Conservation (phyloP, 192 early-diverging fungal genomes). For the Martensiomyces pterosporus region DNA sequence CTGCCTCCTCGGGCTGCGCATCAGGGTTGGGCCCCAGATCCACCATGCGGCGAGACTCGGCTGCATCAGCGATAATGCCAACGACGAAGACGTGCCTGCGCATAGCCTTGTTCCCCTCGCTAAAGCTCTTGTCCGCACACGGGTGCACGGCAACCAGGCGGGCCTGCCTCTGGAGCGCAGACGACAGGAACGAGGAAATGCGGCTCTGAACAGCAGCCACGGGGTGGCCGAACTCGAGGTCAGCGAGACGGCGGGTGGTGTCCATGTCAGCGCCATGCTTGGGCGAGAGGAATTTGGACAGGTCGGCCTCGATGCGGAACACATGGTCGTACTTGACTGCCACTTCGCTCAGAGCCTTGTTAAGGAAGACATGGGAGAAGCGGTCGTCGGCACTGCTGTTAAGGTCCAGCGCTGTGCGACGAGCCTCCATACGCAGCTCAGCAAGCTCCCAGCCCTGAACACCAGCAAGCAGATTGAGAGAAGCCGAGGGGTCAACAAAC, state of each 20-base stretch:
- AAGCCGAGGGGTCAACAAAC: slow-evolving; percentile 79
- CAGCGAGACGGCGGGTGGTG: slow-evolving; percentile 11
- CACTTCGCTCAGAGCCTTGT: slow-evolving; percentile 8
- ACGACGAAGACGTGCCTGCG: slow-evolving; percentile 54
- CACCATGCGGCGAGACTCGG: slow-evolving; percentile 65
- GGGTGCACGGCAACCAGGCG: slow-evolving; percentile 42
- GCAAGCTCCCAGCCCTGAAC: slow-evolving; percentile 61
- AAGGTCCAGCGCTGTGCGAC: slow-evolving; percentile 23
- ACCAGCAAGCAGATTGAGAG: slow-evolving; percentile 76
- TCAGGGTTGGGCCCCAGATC: slow-evolving; percentile 82
- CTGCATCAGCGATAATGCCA: slow-evolving; percentile 70
- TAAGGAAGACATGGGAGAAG: slow-evolving; percentile 35
- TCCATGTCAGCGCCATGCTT: slow-evolving; percentile 7
- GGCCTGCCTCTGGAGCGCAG: slow-evolving; percentile 19
- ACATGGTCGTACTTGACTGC: slow-evolving; percentile 31
- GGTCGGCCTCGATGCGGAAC: slow-evolving; percentile 33
- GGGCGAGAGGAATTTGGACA: slow-evolving; percentile 17
- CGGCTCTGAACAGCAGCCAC: slow-evolving; percentile 19
- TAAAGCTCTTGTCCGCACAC: slow-evolving; percentile 49
- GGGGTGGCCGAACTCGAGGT: slow-evolving; percentile 25
- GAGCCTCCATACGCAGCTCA: slow-evolving; percentile 52
- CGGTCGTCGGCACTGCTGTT: slow-evolving; percentile 14
- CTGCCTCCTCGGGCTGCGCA: slow-evolving; percentile 60
- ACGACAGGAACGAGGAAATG: slow-evolving; percentile 17
- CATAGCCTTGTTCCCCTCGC: slow-evolving; percentile 44